Evolutionary conservation across 1,284 basidiomycete species (phyloP).

Genomic region (Marasmius sp.): DNA sequence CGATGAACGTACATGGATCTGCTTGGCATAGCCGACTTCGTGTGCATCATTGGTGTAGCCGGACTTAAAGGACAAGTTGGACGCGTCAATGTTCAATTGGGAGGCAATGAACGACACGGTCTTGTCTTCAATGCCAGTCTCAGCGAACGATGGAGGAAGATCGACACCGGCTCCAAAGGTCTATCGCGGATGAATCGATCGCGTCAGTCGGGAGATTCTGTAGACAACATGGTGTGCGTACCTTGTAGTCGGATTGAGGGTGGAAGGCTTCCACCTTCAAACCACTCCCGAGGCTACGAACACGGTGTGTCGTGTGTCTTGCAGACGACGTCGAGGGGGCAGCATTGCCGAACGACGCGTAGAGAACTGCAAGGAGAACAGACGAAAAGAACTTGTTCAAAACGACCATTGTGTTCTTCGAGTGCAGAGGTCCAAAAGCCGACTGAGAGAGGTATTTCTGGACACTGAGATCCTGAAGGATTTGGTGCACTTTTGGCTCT

Average conservation of each 20-base stretch:
- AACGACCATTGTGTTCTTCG: neutral
- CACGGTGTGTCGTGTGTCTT: constrained; percentile 17
- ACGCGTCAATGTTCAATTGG: constrained; percentile 27
- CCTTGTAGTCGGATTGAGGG: constrained; percentile 39
- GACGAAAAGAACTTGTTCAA: constrained; percentile 21
- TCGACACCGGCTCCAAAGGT: constrained; percentile 45
- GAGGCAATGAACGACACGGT: constrained; percentile 35
- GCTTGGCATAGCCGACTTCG: constrained; percentile 39
- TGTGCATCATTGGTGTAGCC: constrained; percentile 30
- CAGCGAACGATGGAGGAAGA: constrained; percentile 30
- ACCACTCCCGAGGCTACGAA: constrained; percentile 28
- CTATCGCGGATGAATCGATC: constrained; percentile 18
- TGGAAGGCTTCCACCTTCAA: constrained; percentile 39
- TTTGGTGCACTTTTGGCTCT: no score
- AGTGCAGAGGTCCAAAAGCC: no score
- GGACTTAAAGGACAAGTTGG: constrained; percentile 30
- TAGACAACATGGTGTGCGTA: constrained; percentile 8
- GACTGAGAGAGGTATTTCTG: no score
- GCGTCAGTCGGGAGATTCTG: neutral
- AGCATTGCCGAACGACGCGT: constrained; percentile 15
- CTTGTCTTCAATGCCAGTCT: constrained; percentile 28
- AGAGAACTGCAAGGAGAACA: constrained; percentile 19
- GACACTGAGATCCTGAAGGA: no score
- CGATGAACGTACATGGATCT: constrained; percentile 43
- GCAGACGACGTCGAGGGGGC: constrained; percentile 11